These are phyloP conservation scores for Colletotrichum sublineola DNA, from an alignment of 2,329 filamentous ascomycete species.

Conservation along the genomic window DNA sequence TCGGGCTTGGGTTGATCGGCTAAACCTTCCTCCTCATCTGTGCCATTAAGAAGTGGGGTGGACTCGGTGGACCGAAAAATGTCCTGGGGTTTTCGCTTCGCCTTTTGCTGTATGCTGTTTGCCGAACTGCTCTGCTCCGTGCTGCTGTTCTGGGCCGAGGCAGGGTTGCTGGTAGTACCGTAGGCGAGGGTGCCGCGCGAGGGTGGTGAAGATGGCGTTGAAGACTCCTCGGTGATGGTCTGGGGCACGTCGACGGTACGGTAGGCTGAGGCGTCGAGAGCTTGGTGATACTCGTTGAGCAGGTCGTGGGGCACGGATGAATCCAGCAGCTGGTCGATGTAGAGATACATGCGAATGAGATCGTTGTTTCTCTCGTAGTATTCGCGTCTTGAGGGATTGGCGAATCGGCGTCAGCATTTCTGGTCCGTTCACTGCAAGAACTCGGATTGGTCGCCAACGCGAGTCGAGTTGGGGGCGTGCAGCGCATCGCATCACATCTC, in stretches of 20 bases:
- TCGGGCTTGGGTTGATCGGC: slow-evolving; percentile 61
- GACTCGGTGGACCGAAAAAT: slow-evolving; percentile 83
- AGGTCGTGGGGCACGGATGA: slow-evolving; percentile 93
- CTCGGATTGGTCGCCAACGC: not conserved
- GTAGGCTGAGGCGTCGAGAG: slow-evolving; percentile 68
- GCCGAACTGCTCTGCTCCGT: slow-evolving; percentile 40
- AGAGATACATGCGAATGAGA: slow-evolving; percentile 90
- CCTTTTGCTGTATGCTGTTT: slow-evolving; percentile 58
- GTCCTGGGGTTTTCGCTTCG: slow-evolving; percentile 86
- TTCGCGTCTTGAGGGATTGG: slow-evolving; percentile 65
- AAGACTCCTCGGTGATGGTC: slow-evolving; percentile 80
- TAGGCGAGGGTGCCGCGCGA: slow-evolving; percentile 42
- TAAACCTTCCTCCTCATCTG: slow-evolving; percentile 54
- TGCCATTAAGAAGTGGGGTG: slow-evolving; percentile 72
- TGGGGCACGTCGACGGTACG: slow-evolving; percentile 73
- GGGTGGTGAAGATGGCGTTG: slow-evolving; percentile 49
- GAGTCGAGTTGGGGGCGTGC: not conserved
- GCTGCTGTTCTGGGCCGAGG: slow-evolving; percentile 39
- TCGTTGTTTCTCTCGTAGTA: slow-evolving; percentile 94
- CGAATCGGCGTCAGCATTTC: slow-evolving; percentile 25
- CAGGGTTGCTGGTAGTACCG: slow-evolving; percentile 30
- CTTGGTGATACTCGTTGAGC: slow-evolving; percentile 85
- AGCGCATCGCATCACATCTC: not conserved
- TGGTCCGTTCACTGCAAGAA: not conserved
- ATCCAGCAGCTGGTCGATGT: slow-evolving; percentile 91